These are phyloP conservation scores for Mariannaea elegans DNA, from an alignment of 2,329 filamentous ascomycete species.

Conservation along the genomic window DNA sequence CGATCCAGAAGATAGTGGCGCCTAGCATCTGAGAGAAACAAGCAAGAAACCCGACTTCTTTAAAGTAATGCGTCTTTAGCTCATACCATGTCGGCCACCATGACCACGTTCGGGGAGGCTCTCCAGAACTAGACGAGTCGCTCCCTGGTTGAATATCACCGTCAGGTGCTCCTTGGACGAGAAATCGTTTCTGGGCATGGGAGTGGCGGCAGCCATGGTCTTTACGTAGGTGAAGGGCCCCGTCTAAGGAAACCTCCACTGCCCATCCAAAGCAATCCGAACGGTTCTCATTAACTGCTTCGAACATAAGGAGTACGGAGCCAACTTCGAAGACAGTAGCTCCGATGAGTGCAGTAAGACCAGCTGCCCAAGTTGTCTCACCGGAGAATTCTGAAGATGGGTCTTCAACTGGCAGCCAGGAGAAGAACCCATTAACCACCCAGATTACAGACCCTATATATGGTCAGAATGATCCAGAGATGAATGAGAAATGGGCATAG, in stretches of 20 bases:
- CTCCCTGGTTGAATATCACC: not conserved
- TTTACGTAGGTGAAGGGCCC: conserved; percentile 22
- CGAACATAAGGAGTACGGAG: conserved; percentile 69
- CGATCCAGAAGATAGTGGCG: conserved; percentile 71
- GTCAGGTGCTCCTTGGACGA: conserved; percentile 24
- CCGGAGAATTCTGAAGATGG: conserved; percentile 62
- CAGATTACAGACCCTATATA: conserved; percentile 56
- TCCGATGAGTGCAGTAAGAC: conserved; percentile 72
- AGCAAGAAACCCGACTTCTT: conserved; percentile 66
- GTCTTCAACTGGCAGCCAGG: conserved; percentile 65
- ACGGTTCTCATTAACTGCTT: conserved; percentile 74
- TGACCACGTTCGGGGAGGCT: conserved; percentile 53
- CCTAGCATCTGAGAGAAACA: conserved; percentile 64
- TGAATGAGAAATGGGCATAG: not conserved
- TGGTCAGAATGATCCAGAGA: conserved; percentile 3
- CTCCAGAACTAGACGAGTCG: not conserved
- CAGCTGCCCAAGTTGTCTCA: conserved; percentile 64
- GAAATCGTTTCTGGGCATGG: conserved; percentile 35
- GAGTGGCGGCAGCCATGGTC: conserved; percentile 38
- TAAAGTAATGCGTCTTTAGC: conserved; percentile 65
- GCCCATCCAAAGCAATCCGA: conserved; percentile 76
- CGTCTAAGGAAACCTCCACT: conserved; percentile 51
- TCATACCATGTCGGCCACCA: conserved; percentile 69
- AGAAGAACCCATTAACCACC: conserved; percentile 71
- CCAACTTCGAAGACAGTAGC: conserved; percentile 73